Percentiles rank a stretch among this genome's conserved stretches.
phyloP scores from a whole-genome alignment of 2,329 filamentous ascomycete species.

The Colletotrichum tanaceti region DNA sequence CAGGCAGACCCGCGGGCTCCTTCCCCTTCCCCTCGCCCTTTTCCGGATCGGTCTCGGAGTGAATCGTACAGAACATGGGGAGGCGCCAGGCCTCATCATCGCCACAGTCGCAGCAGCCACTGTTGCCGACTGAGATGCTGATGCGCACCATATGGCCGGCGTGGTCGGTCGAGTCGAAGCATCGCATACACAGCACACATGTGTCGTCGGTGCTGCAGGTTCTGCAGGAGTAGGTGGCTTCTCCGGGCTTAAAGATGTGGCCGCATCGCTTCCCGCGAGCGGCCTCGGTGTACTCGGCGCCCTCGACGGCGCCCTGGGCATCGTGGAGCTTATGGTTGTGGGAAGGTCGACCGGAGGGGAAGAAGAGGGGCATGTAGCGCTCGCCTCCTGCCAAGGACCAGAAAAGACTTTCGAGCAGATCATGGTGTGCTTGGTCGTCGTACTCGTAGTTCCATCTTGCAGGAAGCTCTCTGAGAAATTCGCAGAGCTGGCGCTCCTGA shows the following conservation, averaged over 20 bases:
- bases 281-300: conserved; percentile 92
- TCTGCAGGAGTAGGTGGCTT: conserved; percentile 93
- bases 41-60: conserved; percentile 72
- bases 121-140: conserved; percentile 87
- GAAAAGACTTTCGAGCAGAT: conserved; percentile 85
- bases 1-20: conserved; percentile 70
- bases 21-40: conserved; percentile 71
- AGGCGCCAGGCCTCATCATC: conserved; percentile 93
- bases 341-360: conserved; percentile 77
- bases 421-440: conserved; percentile 73
- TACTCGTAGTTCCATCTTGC: conserved; percentile 80
- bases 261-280: conserved; percentile 94
- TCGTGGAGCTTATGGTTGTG: conserved; percentile 81
- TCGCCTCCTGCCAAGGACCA: conserved; percentile 83
- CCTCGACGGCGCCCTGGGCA: conserved; percentile 92
- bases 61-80: conserved; percentile 92
- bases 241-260: conserved; percentile 95
- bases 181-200: conserved; percentile 92
- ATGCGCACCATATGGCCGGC: conserved; percentile 93
- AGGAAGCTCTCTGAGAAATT: conserved; percentile 83
- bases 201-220: conserved; percentile 96
- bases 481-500: conserved; percentile 85
- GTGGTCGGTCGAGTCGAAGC: conserved; percentile 96
- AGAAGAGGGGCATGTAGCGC: conserved; percentile 82
- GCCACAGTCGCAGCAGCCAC: conserved; percentile 96